phyloP scores from a whole-genome alignment of 2,329 filamentous ascomycete species.

The Penicillium expansum region DNA sequence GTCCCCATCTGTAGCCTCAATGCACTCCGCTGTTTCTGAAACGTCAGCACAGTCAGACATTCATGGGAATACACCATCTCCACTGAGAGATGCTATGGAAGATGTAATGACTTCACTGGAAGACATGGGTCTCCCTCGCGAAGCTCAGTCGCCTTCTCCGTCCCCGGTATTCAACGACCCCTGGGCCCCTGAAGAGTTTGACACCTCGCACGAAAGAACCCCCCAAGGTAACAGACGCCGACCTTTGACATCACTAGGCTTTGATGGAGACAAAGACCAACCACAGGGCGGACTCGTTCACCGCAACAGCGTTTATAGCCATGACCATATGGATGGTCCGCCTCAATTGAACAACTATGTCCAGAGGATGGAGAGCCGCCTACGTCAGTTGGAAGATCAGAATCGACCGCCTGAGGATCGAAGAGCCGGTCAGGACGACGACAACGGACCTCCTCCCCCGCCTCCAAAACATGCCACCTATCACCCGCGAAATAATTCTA shows the following conservation, averaged over 20 bases:
- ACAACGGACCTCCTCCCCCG: slow-evolving; percentile 57
- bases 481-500: slow-evolving; percentile 44
- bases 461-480: slow-evolving; percentile 57
- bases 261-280: slow-evolving; percentile 53
- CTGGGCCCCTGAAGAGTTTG: slow-evolving; percentile 90
- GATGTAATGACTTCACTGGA: slow-evolving; percentile 95
- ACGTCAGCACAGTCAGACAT: slow-evolving; percentile 54
- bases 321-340: slow-evolving; percentile 52
- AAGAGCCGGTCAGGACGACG: slow-evolving; percentile 50
- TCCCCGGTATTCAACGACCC: slow-evolving; percentile 59
- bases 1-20: slow-evolving; percentile 43
- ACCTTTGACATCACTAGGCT: slow-evolving; percentile 72
- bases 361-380: slow-evolving; percentile 81
- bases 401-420: slow-evolving; percentile 46
- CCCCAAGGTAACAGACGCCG: slow-evolving; percentile 44
- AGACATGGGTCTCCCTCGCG: slow-evolving; percentile 69
- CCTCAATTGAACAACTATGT: slow-evolving; percentile 83
- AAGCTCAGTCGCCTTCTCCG: slow-evolving; percentile 47
- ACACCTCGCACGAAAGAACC: slow-evolving; percentile 44
- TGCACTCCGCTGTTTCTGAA: slow-evolving; percentile 18
- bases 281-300: slow-evolving; percentile 59
- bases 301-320: slow-evolving; percentile 40
- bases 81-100: slow-evolving; percentile 91
- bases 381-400: slow-evolving; percentile 66
- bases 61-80: slow-evolving; percentile 78